Percentiles rank a stretch among this genome's conserved stretches.
Evolutionary conservation across 225 moss, liverwort and hornwort species (phyloP).

Genomic region (Marchantia paleacea): DNA sequence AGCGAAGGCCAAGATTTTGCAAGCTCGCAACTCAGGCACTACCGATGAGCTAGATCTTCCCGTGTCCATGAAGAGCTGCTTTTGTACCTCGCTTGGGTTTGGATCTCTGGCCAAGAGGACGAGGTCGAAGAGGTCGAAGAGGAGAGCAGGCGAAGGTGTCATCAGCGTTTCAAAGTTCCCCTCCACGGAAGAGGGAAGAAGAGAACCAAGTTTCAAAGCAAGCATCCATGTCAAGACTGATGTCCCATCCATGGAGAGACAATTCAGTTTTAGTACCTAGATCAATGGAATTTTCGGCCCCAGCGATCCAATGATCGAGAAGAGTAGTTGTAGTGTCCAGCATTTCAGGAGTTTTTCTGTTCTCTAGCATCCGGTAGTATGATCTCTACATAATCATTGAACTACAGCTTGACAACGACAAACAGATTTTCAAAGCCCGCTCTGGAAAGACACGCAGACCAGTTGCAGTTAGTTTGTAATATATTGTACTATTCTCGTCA

Average conservation of each 20-base stretch:
- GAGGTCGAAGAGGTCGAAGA: slow-evolving; percentile 1
- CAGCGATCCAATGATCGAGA: neutral
- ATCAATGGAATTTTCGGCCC: neutral
- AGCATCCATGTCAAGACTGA: neutral
- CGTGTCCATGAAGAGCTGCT: slow-evolving; percentile 14
- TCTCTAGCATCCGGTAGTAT: neutral
- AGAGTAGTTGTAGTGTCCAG: slow-evolving; percentile 1
- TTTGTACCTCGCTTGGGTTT: slow-evolving; percentile 8
- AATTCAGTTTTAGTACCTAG: slow-evolving; percentile 5
- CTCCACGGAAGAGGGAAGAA: neutral
- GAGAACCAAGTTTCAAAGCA: neutral
- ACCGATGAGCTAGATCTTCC: slow-evolving; percentile 11
- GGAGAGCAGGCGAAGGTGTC: neutral
- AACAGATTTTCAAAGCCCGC: neutral
- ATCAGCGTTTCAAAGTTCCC: neutral
- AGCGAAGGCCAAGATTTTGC: slow-evolving; percentile 21
- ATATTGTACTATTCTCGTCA: slow-evolving; percentile 17
- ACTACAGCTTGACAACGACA: slow-evolving; percentile 11
- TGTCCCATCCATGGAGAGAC: neutral
- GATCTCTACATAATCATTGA: neutral
- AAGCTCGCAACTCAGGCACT: slow-evolving; percentile 21
- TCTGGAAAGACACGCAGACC: neutral
- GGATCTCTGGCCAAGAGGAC: neutral
- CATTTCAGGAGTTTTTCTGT: slow-evolving; percentile 2
- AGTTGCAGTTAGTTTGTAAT: slow-evolving; percentile 9